Conservation (phyloP, 148 eudicot species). For the Rhododendron vialii region DNA sequence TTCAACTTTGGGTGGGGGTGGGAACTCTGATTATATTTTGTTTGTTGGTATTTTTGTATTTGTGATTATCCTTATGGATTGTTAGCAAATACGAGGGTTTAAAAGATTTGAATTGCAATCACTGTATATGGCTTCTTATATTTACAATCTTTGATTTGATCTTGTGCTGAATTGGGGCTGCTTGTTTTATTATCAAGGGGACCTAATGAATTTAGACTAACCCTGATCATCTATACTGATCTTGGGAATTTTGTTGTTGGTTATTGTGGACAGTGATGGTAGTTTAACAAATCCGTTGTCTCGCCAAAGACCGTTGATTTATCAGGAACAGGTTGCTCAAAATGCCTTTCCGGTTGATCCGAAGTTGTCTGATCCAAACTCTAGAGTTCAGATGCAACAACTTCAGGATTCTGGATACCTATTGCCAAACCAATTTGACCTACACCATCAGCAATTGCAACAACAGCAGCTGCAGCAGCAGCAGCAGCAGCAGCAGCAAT, state of each 20-base stretch:
- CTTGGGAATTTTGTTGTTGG: slow-evolving; percentile 7
- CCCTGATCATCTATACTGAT: slow-evolving; percentile 9
- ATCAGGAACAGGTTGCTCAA: slow-evolving; percentile 56
- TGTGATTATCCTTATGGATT: neutral
- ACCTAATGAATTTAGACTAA: neutral
- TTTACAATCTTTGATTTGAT: neutral
- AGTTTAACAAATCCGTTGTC: slow-evolving; percentile 52
- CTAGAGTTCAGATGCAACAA: slow-evolving; percentile 50
- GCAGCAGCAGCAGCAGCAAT: slow-evolving; percentile 38
- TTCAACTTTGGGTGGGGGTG: neutral
- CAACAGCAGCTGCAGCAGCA: slow-evolving; percentile 38
- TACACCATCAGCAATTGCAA: slow-evolving; percentile 32
- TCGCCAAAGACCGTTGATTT: slow-evolving; percentile 52
- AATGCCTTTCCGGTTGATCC: slow-evolving; percentile 38
- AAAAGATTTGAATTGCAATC: neutral
- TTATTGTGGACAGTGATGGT: slow-evolving; percentile 53
- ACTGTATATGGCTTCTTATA: neutral
- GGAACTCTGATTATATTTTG: neutral
- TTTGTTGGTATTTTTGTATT: neutral
- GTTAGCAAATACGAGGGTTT: neutral
- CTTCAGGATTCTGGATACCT: slow-evolving; percentile 51
- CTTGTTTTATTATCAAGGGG: neutral
- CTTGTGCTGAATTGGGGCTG: neutral
- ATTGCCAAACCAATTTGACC: slow-evolving; percentile 48
- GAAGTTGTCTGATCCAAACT: slow-evolving; percentile 32